These are phyloP conservation scores for Nakazawaea wickerhamii DNA, from an alignment of 805 yeast genomes.

Conservation along the genomic window DNA sequence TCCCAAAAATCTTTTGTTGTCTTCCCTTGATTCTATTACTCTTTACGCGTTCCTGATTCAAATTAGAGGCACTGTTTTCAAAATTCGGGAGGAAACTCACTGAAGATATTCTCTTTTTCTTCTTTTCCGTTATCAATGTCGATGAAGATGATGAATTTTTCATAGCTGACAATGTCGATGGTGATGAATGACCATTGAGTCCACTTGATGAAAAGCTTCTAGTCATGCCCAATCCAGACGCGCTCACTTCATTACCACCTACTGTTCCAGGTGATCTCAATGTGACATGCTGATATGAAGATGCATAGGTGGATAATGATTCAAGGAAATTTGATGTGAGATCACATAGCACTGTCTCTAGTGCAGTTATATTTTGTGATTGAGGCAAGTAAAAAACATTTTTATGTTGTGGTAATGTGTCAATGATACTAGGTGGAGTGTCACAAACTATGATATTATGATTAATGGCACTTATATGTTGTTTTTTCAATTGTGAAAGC, in stretches of 20 bases:
- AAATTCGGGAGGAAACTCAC: conserved; percentile 18
- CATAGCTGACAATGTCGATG: neutral
- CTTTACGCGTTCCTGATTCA: conserved; percentile 30
- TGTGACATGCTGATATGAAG: conserved; percentile 73
- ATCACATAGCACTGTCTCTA: conserved; percentile 69
- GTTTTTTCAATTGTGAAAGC: conserved; percentile 35
- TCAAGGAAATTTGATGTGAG: conserved; percentile 58
- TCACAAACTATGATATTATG: conserved; percentile 54
- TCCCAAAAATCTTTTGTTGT: conserved; percentile 68
- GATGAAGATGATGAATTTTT: conserved; percentile 10
- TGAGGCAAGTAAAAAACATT: conserved; percentile 16
- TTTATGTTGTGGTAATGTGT: neutral
- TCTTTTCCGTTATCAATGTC: conserved; percentile 17
- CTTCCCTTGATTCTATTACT: conserved; percentile 57
- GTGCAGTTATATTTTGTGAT: conserved; percentile 23
- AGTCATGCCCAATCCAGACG: neutral
- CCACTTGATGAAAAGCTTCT: conserved; percentile 1
- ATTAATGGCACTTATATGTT: conserved; percentile 47
- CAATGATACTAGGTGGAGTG: conserved; percentile 25
- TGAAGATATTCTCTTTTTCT: conserved; percentile 22
- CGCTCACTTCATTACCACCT: conserved; percentile 40
- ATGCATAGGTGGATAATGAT: conserved; percentile 62
- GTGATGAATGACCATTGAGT: conserved; percentile 1
- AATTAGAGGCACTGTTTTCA: conserved; percentile 18
- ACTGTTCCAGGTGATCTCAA: conserved; percentile 75